Base-by-base conservation (phyloP, 805 yeast genomes). In the Candida koratica region DNA sequence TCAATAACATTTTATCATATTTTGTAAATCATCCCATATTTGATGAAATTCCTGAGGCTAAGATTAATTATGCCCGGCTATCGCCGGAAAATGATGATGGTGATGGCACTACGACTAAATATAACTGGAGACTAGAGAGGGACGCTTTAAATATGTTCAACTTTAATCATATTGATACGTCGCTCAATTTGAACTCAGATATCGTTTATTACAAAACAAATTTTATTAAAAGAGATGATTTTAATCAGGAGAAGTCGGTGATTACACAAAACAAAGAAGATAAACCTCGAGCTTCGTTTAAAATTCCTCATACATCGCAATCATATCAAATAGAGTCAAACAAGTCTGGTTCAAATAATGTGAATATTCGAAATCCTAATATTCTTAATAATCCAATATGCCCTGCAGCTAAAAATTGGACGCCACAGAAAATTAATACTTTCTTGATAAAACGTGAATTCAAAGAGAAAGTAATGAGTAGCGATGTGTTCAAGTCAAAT, bases 201-300 rank as follows among this genome's bases (percentile, higher is more conserved):
- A 60, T 67, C 23, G 68, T 65, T 12, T 67, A 66, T 45, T 67
- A 67, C 41, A 62, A 66, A 36, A 67, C 71, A 11, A 66, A 64
- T 41, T 67, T 67, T 46, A 55, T 67, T 34, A 62, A 60, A 40
- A 50, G 55, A 26, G 59, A 61, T 25, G 67, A 64, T 28, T 32
- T 58, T 4, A 37, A 41, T 11, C 42, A 34, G 10, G 27, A 39
- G 2, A 25, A 28, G n/a, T 7, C 38, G 5, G 35, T 30, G 12
- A 24, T 34, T 4, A 20, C 27, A 14, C 27, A 28, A 19, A 37
- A 38, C 26, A 36, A 25, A 17, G 46, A 45, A 34, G 46, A 42
- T 17, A 36, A 49, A 18, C 64, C 67, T 4, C 38, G 69, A 16
- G 59, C 67, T 1, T 62, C 68, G 5, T 64, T 64, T 42, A 59